Base-by-base conservation (phyloP, 805 yeast genomes). In the Lachancea cidri region DNA sequence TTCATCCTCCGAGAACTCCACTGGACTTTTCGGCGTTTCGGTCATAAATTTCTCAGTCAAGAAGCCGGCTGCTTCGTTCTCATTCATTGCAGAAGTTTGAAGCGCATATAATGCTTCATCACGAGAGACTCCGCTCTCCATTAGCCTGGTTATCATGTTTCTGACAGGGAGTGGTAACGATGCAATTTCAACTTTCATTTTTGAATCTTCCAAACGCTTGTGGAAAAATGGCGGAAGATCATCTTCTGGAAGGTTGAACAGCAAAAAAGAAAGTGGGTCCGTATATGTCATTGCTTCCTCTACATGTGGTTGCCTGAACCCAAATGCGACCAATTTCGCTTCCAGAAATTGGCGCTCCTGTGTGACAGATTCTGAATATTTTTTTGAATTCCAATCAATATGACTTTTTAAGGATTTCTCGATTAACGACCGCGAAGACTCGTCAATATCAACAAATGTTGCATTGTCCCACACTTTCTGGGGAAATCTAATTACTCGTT, bases 161-260 rank as follows among this genome's bases (percentile, higher is more conserved):
- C 85, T 73, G 8, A 70, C 71, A 3, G 81, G 65, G 13, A 61
- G 35, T 0, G 65, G 64, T 16, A 58, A 35, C 3, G 52, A 45
- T 3, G 62, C 46, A 25, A 73, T 64, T 45, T 74, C 83, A 32
- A 83, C 67, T 39, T 74, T 71, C 17, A 79, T 73, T 36, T 73
- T 75, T 0, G 82, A 68, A 50, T 81, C 87, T 34, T 71, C 72
- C 17, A 72, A 71, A 31, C 76, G 65, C 45, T 80, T 78, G 14
- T 73, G 70, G 53, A 84, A 84, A 35, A 70, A 66, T 0, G 64
- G 50, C 0, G 98, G 98, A 24, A 91, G 66, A 54, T 91, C 98
- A 56, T 89, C 98, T 48, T 93, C 97, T 0, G 98, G 98, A 3
- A 91, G 76, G 54, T 91, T 93, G 49, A 89, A 81, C 8, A 91